phyloP scores from a whole-genome alignment of 768 basidiomycete genomes.

The Mycena albidolilacea region DNA sequence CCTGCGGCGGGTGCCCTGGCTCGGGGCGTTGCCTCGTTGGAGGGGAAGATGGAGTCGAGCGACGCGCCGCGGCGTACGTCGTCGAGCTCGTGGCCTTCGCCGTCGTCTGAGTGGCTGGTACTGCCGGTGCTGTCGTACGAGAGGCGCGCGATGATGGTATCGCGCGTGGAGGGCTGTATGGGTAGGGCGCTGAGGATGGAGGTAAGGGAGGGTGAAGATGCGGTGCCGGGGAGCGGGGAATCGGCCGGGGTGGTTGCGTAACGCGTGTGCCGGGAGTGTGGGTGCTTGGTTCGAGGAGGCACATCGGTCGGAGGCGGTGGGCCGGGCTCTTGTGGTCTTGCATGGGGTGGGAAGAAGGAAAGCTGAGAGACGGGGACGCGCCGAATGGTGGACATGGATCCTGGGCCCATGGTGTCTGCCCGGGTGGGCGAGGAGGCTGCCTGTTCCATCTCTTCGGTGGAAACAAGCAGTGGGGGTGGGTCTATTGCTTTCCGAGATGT shows the following conservation, averaged over 20 bases:
- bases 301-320: constrained; percentile 35
- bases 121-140: constrained; percentile 65
- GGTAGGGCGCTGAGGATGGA: constrained; percentile 64
- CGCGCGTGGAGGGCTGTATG: constrained; percentile 67
- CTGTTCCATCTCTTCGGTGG: constrained; percentile 36
- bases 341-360: constrained; percentile 69
- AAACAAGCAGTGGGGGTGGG: constrained; percentile 35
- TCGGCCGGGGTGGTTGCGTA: constrained; percentile 39
- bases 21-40: constrained; percentile 32
- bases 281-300: constrained; percentile 32
- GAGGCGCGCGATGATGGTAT: constrained; percentile 68
- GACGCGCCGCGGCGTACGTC: constrained; percentile 50
- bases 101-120: constrained; percentile 57
- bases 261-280: constrained; percentile 33
- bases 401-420: constrained; percentile 18
- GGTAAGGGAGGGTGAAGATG: constrained; percentile 50
- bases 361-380: constrained; percentile 66
- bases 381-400: constrained; percentile 51
- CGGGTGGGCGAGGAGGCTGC: constrained; percentile 24
- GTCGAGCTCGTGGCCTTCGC: constrained; percentile 61
- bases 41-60: constrained; percentile 45
- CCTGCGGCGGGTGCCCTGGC: constrained; percentile 4
- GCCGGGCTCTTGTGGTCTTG: constrained; percentile 41
- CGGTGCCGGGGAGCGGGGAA: constrained; percentile 16
- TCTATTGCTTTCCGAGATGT: constrained; percentile 60